These are phyloP conservation scores for Plasmodium relictum DNA, from an alignment of 169 alveolate genomes.

Conservation along the genomic window DNA sequence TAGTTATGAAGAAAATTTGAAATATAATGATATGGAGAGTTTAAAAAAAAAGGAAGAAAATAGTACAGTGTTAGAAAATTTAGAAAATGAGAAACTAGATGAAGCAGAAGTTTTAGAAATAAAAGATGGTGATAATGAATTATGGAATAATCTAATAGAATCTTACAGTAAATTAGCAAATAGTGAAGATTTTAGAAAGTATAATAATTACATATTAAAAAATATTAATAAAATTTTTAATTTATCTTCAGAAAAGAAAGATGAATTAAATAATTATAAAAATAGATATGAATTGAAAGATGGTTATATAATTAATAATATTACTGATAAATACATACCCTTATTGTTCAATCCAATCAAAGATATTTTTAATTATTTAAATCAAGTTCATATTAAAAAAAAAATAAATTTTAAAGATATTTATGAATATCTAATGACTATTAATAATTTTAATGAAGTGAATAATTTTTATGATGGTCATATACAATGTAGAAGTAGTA, in stretches of 20 bases:
- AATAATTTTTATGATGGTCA: conserved; percentile 33
- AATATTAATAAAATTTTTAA: conserved; percentile 40
- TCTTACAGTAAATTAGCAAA: conserved; percentile 14
- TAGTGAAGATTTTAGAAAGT: conserved; percentile 17
- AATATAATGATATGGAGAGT: too few species aligned
- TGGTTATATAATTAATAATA: conserved; percentile 33
- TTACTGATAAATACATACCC: conserved; percentile 9
- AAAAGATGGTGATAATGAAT: not conserved
- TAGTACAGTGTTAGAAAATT: not conserved
- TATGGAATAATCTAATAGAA: conserved; percentile 15
- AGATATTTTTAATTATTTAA: conserved; percentile 35
- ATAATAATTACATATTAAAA: conserved; percentile 48
- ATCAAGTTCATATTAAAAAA: conserved; percentile 36
- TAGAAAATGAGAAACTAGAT: not conserved
- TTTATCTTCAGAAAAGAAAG: not conserved
- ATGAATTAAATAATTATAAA: conserved; percentile 23
- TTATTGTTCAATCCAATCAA: conserved; percentile 42
- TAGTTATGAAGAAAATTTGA: not conserved
- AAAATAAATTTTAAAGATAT: conserved; percentile 57
- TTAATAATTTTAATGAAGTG: conserved; percentile 30
- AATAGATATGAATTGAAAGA: conserved; percentile 54
- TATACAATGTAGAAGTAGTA: conserved; percentile 17
- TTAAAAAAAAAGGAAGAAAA: not conserved
- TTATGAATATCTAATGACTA: conserved; percentile 27
- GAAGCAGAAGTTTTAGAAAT: not conserved